phyloP scores from a whole-genome alignment of 139 green algal species.

The Desmodesmus armatus region DNA sequence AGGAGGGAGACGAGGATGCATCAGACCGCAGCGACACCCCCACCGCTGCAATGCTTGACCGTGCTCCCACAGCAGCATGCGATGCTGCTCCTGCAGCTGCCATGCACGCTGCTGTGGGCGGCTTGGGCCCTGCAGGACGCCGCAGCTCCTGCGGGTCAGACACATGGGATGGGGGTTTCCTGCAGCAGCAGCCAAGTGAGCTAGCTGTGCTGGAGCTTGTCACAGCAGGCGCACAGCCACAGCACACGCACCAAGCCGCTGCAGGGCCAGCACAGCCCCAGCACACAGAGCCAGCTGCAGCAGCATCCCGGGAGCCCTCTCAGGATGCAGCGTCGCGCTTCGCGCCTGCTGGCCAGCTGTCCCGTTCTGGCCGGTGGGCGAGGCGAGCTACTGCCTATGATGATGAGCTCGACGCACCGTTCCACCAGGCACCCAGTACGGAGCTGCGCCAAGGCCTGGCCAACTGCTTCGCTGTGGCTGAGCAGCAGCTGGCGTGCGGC shows the following conservation, averaged over 20 bases:
- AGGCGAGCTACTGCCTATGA: slow-evolving; percentile 9
- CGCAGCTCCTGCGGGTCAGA: neutral
- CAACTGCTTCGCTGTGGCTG: neutral
- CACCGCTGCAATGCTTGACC: neutral
- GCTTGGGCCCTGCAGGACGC: neutral
- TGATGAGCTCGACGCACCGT: neutral
- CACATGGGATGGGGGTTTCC: neutral
- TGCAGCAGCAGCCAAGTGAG: slow-evolving; percentile 20
- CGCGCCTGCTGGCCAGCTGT: neutral
- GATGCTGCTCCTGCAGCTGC: neutral
- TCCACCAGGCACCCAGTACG: neutral
- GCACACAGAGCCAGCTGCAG: no score
- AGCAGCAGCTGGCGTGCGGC: neutral
- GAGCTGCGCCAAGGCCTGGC: no score
- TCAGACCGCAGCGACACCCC: neutral
- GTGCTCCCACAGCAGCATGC: neutral
- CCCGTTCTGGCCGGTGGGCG: neutral
- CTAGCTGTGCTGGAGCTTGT: slow-evolving; percentile 22
- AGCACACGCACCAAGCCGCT: neutral
- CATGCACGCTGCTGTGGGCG: neutral
- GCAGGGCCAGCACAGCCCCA: neutral
- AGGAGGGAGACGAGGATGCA: no score
- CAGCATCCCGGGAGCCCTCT: neutral
- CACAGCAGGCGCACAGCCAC: neutral
- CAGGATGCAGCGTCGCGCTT: neutral